These are phyloP conservation scores for Phytophthora agathidicida DNA, from an alignment of 352 stramenopile genomes.

Conservation along the genomic window DNA sequence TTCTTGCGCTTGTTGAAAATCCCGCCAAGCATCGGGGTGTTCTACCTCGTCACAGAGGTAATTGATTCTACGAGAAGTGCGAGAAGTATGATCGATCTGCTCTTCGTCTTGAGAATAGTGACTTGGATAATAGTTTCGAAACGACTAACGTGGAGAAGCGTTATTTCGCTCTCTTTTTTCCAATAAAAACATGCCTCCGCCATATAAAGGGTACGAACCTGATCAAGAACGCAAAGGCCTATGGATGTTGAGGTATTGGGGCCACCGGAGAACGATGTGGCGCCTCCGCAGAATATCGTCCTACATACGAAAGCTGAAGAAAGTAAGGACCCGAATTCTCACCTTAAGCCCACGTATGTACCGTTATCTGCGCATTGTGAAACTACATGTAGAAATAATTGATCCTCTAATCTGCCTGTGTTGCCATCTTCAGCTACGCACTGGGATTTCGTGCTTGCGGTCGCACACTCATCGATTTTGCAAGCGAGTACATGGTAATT, in stretches of 20 bases:
- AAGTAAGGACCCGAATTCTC: slow-evolving; percentile 41
- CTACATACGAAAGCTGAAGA: slow-evolving; percentile 19
- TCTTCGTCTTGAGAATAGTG: not conserved
- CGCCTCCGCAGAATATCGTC: not conserved
- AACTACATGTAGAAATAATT: no score
- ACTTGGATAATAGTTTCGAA: slow-evolving; percentile 37
- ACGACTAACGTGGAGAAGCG: slow-evolving; percentile 21
- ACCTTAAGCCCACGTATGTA: slow-evolving; percentile 49
- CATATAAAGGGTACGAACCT: not conserved
- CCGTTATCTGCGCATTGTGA: not conserved
- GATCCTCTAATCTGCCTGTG: not conserved
- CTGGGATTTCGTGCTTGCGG: slow-evolving; percentile 49
- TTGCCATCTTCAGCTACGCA: slow-evolving; percentile 41
- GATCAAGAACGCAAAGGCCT: not conserved
- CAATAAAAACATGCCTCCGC: slow-evolving; percentile 9
- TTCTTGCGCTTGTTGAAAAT: slow-evolving; percentile 88
- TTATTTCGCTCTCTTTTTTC: slow-evolving; percentile 4
- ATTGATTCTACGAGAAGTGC: no score
- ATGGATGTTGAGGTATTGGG: slow-evolving; percentile 1
- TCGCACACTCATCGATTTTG: slow-evolving; percentile 59
- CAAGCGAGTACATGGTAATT: slow-evolving; percentile 58
- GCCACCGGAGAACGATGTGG: slow-evolving; percentile 10
- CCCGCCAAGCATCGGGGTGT: slow-evolving; percentile 56
- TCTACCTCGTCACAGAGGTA: not conserved
- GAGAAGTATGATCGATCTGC: no score